Percentiles rank a stretch among this genome's conserved stretches.
Conservation (phyloP, 257 asterid species). For the Rhazya stricta region DNA sequence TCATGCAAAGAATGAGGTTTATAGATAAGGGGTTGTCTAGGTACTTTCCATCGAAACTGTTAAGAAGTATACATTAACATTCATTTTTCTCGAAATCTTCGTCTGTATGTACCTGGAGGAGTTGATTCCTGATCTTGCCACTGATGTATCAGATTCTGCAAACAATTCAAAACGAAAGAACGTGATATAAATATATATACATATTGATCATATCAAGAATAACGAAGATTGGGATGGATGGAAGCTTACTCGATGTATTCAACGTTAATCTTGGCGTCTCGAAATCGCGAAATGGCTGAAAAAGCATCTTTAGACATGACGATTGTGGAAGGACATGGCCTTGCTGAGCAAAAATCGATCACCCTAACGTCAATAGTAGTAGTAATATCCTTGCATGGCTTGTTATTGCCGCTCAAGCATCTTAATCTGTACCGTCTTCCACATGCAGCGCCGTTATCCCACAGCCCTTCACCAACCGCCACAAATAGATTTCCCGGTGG, state of each 20-base stretch:
- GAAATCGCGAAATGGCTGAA: constrained; percentile 26
- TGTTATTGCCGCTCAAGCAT: constrained; percentile 40
- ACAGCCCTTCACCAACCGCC: constrained; percentile 41
- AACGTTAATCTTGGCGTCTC: constrained; percentile 32
- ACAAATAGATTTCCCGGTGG: constrained; percentile 34
- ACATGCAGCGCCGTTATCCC: constrained; percentile 58
- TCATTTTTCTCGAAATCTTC: too few relatives aligned
- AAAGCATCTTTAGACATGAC: constrained; percentile 43
- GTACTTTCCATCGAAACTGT: too few relatives aligned
- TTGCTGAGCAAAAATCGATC: constrained; percentile 27
- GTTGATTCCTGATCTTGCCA: not conserved
- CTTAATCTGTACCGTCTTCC: constrained; percentile 44
- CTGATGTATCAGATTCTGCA: constrained; percentile 15
- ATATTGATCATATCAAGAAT: not conserved
- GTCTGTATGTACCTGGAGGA: not conserved
- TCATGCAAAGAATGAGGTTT: too few relatives aligned
- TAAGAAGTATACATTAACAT: too few relatives aligned
- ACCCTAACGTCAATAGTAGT: constrained; percentile 32
- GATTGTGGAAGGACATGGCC: constrained; percentile 43
- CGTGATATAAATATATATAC: not conserved
- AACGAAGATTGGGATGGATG: too few relatives aligned
- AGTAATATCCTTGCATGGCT: constrained; percentile 31
- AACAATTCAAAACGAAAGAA: not conserved
- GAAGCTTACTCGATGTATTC: constrained; percentile 24
- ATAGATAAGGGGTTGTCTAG: too few relatives aligned